phyloP scores from a whole-genome alignment of 2,329 filamentous ascomycete species.

The Xylaria hypoxylon region DNA sequence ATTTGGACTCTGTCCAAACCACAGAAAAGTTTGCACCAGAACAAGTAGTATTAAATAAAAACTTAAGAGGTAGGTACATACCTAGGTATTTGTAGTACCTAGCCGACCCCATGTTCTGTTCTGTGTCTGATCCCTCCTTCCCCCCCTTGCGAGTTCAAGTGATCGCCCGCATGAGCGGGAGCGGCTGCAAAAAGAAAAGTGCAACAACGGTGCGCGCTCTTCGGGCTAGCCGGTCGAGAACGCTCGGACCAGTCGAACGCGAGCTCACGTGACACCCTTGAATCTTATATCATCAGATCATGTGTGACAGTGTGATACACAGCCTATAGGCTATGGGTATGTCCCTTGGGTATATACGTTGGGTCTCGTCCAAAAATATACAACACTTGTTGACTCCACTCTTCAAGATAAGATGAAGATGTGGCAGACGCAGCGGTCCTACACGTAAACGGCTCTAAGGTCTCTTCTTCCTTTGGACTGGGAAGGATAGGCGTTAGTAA shows the following conservation, averaged over 20 bases:
- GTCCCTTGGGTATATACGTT: too few species aligned
- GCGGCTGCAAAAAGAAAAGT: constrained; percentile 34
- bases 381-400: too few species aligned
- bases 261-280: constrained; percentile 31
- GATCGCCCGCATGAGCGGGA: constrained; percentile 37
- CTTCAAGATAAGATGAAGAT: too few species aligned
- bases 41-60: too few species aligned
- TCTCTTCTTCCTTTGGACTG: neutral
- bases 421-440: too few species aligned
- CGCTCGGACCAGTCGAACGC: constrained; percentile 34
- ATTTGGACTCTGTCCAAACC: too few species aligned
- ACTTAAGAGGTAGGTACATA: neutral
- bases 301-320: too few species aligned
- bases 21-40: too few species aligned
- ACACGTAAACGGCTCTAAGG: neutral
- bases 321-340: too few species aligned
- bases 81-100: neutral
- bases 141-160: constrained; percentile 25
- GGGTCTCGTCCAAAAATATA: too few species aligned
- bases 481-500: neutral
- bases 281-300: neutral
- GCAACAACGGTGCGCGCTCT: constrained; percentile 28
- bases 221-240: constrained; percentile 7
- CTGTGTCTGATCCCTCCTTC: neutral
- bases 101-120: neutral